These are phyloP conservation scores for Neurospora sp. DNA, from an alignment of 2,329 filamentous ascomycete species.

Conservation along the genomic window DNA sequence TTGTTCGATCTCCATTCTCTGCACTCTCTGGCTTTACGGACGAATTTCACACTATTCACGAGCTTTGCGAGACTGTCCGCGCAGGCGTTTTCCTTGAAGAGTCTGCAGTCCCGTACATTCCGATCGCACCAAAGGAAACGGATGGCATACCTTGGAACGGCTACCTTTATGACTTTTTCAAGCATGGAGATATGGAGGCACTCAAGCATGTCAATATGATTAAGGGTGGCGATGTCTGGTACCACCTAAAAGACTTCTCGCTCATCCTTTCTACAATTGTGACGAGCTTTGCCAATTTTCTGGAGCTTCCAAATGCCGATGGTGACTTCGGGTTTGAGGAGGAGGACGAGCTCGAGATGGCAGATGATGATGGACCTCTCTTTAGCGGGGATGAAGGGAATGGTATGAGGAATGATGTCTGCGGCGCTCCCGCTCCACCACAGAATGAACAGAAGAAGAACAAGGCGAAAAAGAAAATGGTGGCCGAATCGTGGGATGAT, in stretches of 20 bases:
- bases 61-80: constrained; percentile 56
- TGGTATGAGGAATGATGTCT: not conserved
- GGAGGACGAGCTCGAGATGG: constrained; percentile 38
- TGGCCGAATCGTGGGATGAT: constrained; percentile 37
- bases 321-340: constrained; percentile 26
- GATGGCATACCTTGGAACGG: constrained; percentile 45
- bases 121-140: constrained; percentile 47
- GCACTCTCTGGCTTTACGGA: constrained; percentile 61
- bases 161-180: constrained; percentile 68
- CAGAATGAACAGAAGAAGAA: not conserved
- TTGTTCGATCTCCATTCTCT: constrained; percentile 56
- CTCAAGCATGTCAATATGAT: constrained; percentile 58
- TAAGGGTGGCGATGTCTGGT: constrained; percentile 60
- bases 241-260: constrained; percentile 50
- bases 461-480: constrained; percentile 22
- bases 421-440: not conserved
- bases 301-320: constrained; percentile 34
- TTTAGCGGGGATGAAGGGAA: not conserved
- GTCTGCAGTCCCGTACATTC: constrained; percentile 59
- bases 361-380: constrained; percentile 28
- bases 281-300: constrained; percentile 48
- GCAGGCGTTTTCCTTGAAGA: constrained; percentile 66
- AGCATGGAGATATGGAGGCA: constrained; percentile 53
- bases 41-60: constrained; percentile 51
- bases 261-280: constrained; percentile 60